Evolutionary conservation across 75 land plant species (phyloP).

Genomic region (Isoetes taiwanensis): DNA sequence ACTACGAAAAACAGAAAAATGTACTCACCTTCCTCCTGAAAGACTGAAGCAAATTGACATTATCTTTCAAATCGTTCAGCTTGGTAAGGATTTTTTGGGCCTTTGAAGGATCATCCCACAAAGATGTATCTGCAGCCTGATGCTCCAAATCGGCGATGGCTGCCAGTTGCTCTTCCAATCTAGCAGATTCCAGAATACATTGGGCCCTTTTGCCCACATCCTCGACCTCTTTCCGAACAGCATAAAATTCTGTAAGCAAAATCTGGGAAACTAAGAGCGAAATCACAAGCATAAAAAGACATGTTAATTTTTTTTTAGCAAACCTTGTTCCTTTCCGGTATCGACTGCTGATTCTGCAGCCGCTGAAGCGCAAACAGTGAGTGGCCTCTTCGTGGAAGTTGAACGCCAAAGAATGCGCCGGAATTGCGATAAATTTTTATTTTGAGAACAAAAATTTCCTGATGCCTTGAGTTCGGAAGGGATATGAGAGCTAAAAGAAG

Average conservation of each 20-base stretch:
- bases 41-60: constrained; percentile 41
- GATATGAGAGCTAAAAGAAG: too few species aligned
- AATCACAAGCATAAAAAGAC: too few species aligned
- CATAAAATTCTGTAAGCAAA: constrained; percentile 91
- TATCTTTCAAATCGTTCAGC: constrained; percentile 68
- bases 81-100: constrained; percentile 70
- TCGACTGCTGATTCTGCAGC: too few species aligned
- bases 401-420: too few species aligned
- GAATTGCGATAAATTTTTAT: too few species aligned
- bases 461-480: too few species aligned
- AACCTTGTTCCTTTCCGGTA: too few species aligned
- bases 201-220: constrained; percentile 32
- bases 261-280: too few species aligned
- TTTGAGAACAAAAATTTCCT: too few species aligned
- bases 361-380: too few species aligned
- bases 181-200: constrained; percentile 55
- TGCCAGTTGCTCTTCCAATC: constrained; percentile 46
- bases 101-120: constrained; percentile 81
- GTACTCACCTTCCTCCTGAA: constrained; percentile 58
- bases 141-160: constrained; percentile 53
- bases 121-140: constrained; percentile 49
- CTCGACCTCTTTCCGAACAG: constrained; percentile 68
- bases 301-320: too few species aligned
- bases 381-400: too few species aligned
- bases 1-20: background rate